Evolutionary conservation across 139 green algal species (phyloP).

Genomic region (Auxenochlorella pyrenoidosa): DNA sequence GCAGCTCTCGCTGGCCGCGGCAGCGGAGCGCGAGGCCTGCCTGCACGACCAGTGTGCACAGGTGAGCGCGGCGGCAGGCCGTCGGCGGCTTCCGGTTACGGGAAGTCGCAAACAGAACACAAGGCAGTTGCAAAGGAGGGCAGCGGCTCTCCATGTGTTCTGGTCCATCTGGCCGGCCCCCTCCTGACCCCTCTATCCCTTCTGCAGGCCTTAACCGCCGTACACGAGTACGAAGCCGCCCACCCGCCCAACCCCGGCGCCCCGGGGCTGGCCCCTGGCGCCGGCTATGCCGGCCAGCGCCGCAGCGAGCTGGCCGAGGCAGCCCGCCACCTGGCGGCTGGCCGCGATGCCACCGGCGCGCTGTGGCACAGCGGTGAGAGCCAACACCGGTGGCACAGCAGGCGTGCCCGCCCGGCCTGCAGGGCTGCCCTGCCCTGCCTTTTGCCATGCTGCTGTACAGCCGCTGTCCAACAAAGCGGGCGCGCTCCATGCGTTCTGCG

Average conservation of each 20-base stretch:
- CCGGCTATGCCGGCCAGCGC: neutral
- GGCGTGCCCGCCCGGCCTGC: too few relatives aligned
- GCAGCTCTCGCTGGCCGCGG: neutral
- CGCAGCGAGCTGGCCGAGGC: neutral
- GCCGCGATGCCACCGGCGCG: neutral
- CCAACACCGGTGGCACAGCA: too few relatives aligned
- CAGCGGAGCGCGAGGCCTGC: neutral
- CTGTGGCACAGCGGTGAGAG: neutral
- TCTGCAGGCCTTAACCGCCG: neutral
- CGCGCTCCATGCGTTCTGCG: too few relatives aligned
- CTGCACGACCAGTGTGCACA: neutral
- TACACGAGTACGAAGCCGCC: constrained; percentile 20
- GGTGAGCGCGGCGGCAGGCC: neutral
- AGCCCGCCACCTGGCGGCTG: neutral
- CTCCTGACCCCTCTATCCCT: neutral
- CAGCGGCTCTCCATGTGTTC: neutral
- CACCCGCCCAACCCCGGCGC: neutral
- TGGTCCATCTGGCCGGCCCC: neutral
- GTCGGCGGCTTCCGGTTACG: neutral
- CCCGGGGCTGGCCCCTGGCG: neutral
- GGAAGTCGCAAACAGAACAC: too few relatives aligned
- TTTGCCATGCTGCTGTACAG: too few relatives aligned
- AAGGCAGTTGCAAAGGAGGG: neutral
- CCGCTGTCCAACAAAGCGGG: too few relatives aligned
- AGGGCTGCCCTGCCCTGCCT: too few relatives aligned